Evolutionary conservation across 2,329 filamentous ascomycete genomes (phyloP).

Genomic region (Madurella fahalii): DNA sequence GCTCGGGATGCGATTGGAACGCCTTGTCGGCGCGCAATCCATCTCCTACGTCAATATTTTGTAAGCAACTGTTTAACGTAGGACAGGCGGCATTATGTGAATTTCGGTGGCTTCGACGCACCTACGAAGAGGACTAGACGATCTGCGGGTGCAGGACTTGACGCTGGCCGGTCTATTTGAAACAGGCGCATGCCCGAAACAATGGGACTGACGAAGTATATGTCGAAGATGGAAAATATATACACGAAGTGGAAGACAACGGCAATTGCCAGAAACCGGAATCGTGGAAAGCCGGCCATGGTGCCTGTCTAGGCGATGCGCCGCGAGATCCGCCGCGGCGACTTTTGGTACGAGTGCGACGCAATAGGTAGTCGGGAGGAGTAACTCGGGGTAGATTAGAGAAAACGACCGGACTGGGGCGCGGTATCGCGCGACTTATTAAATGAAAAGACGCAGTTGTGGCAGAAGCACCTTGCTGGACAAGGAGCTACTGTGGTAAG

Average conservation of each 20-base stretch:
- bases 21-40: conserved; percentile 96
- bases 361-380: neutral
- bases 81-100: neutral
- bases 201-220: conserved; percentile 97
- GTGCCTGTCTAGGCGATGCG: conserved; percentile 14
- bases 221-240: conserved; percentile 93
- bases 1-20: conserved; percentile 88
- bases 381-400: conserved; percentile 5
- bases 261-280: conserved; percentile 82
- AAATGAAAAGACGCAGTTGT: conserved; percentile 2
- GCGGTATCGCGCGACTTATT: conserved; percentile 16
- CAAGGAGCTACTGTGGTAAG: neutral
- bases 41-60: conserved; percentile 55
- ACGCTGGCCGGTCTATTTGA: conserved; percentile 57
- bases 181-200: conserved; percentile 92
- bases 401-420: conserved; percentile 7
- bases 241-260: conserved; percentile 92
- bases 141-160: conserved; percentile 72
- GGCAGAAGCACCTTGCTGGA: neutral
- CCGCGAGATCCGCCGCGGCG: conserved; percentile 1
- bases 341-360: neutral
- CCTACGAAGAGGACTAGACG: conserved; percentile 91
- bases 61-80: neutral
- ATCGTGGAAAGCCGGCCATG: conserved; percentile 60
- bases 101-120: conserved; percentile 36